Evolutionary conservation across 2,329 filamentous ascomycete genomes (phyloP).

Genomic region (Alternaria sp.): DNA sequence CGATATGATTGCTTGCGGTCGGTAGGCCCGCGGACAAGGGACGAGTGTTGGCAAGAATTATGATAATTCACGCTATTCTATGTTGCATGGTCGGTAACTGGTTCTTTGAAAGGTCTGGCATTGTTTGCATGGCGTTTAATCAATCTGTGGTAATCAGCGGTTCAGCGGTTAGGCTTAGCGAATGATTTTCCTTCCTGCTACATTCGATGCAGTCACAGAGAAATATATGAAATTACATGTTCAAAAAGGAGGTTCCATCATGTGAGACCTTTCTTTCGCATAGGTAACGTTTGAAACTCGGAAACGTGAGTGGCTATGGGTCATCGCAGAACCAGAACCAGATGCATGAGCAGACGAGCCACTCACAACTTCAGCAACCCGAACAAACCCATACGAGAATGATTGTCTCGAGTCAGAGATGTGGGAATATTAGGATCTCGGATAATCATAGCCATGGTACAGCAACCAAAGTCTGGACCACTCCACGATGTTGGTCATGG

Average conservation of each 20-base stretch:
- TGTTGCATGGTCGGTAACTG: constrained; percentile 23
- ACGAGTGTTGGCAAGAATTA: not conserved
- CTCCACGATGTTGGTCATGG: too few species aligned
- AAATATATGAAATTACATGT: not conserved
- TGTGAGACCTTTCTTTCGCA: too few species aligned
- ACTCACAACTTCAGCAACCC: too few species aligned
- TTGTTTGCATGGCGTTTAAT: constrained; percentile 26
- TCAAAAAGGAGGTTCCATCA: not conserved
- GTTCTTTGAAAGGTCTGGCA: constrained; percentile 20
- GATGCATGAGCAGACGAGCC: too few species aligned
- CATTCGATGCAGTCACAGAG: not conserved
- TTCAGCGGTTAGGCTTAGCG: constrained; percentile 27
- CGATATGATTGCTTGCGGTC: not conserved
- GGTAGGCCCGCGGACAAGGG: not conserved
- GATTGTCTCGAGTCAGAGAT: too few species aligned
- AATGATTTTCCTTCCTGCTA: not conserved
- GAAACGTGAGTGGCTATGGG: not conserved
- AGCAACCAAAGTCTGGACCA: too few species aligned
- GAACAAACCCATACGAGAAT: too few species aligned
- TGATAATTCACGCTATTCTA: constrained; percentile 10
- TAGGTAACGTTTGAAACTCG: not conserved
- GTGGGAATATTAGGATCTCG: too few species aligned
- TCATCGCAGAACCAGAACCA: not conserved
- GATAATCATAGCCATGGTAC: too few species aligned
- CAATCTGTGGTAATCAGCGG: constrained; percentile 18